These are phyloP conservation scores for Pelargonium fulgidum DNA, from an alignment of 441 rosid species.

Conservation along the genomic window DNA sequence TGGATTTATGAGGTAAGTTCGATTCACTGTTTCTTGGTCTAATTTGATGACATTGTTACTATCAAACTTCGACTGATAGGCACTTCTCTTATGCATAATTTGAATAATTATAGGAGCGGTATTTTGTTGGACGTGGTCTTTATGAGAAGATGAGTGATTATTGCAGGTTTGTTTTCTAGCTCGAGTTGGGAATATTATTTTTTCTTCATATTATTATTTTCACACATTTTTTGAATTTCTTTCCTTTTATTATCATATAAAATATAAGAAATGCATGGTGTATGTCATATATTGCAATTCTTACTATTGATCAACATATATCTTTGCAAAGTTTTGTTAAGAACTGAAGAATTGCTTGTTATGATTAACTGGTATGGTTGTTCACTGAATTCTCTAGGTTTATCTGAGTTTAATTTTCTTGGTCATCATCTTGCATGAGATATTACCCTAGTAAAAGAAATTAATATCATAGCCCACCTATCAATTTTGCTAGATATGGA, in stretches of 20 bases:
- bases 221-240: not conserved
- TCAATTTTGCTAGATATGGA: not conserved
- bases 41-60: not conserved
- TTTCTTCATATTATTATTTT: conserved; percentile 5
- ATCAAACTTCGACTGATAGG: conserved; percentile 6
- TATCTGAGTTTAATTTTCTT: conserved; percentile 1
- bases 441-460: not conserved
- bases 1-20: conserved; percentile 92
- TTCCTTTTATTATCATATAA: no score
- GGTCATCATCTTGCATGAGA: not conserved
- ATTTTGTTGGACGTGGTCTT: conserved; percentile 98
- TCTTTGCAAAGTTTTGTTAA: not conserved
- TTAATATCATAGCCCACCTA: not conserved
- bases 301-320: not conserved
- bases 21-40: conserved; percentile 17
- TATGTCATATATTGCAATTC: not conserved
- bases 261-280: not conserved
- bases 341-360: not conserved
- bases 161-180: conserved; percentile 55
- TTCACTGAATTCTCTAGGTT: not conserved
- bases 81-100: conserved; percentile 18
- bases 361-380: not conserved
- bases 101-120: conserved; percentile 71
- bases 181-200: not conserved
- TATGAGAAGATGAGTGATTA: conserved; percentile 83